These are phyloP conservation scores for Cercospora beticola DNA, from an alignment of 2,329 filamentous ascomycete genomes.

Conservation along the genomic window DNA sequence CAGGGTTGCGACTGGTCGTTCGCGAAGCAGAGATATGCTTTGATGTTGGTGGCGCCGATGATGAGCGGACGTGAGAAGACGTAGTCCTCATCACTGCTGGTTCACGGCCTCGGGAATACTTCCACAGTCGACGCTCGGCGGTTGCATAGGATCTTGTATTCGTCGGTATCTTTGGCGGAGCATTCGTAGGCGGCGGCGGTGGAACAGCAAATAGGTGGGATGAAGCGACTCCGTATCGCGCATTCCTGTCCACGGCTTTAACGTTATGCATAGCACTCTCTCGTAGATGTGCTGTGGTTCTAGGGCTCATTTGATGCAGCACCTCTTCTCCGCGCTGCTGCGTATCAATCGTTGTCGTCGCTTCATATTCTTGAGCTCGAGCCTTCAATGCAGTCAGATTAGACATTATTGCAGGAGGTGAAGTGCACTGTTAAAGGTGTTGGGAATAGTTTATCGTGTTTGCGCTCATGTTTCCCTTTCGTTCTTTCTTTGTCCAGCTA, in stretches of 20 bases:
- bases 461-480: neutral
- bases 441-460: neutral
- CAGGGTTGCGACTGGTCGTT: neutral
- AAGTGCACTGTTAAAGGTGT: too few relatives aligned
- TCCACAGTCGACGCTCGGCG: neutral
- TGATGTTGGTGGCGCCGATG: neutral
- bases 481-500: neutral
- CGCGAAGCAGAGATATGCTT: neutral
- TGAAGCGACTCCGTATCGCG: neutral
- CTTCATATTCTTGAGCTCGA: neutral
- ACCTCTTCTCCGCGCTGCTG: neutral
- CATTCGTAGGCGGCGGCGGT: conserved; percentile 8
- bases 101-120: neutral
- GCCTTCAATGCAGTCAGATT: too few relatives aligned
- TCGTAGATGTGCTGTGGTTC: neutral
- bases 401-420: neutral
- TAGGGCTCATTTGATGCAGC: neutral
- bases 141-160: too few relatives aligned
- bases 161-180: neutral
- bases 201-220: neutral
- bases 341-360: neutral
- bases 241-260: conserved; percentile 8
- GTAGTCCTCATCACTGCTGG: neutral
- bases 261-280: conserved; percentile 8
- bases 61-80: conserved; percentile 3